These are phyloP conservation scores for Odontarrhena argentea DNA, from an alignment of 345 rosid species.

Conservation along the genomic window DNA sequence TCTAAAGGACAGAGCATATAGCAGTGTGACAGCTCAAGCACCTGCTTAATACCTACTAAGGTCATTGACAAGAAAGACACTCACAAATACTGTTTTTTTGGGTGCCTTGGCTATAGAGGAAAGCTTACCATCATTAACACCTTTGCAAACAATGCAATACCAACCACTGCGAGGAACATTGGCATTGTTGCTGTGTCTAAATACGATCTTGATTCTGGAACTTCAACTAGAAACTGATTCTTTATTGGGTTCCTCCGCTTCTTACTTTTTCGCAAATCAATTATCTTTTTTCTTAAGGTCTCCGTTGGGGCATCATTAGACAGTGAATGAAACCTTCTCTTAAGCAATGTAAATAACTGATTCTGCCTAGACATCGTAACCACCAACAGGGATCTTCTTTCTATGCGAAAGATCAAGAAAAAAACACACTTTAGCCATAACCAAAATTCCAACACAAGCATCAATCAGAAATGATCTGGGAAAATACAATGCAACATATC, in stretches of 20 bases:
- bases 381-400: conserved; percentile 24
- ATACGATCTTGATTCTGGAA: conserved; percentile 60
- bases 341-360: conserved; percentile 34
- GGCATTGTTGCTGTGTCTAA: conserved; percentile 71
- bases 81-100: not conserved
- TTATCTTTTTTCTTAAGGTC: conserved; percentile 56
- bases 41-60: not conserved
- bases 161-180: conserved; percentile 45
- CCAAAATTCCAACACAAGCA: conserved; percentile 6
- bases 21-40: not conserved
- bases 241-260: conserved; percentile 50
- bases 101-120: not conserved
- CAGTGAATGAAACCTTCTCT: conserved; percentile 49
- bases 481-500: not conserved
- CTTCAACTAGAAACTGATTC: conserved; percentile 69
- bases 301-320: conserved; percentile 55
- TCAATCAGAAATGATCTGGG: conserved; percentile 6
- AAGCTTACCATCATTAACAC: conserved; percentile 67
- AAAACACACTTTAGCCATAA: conserved; percentile 1
- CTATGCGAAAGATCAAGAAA: conserved; percentile 4
- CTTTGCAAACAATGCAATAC: conserved; percentile 34
- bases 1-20: conserved; percentile 2
- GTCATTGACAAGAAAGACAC: not conserved
- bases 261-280: conserved; percentile 55
- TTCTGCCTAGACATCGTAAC: conserved; percentile 49